phyloP scores from a whole-genome alignment of 1,139 yeast species.

The Geotrichum australiense region DNA sequence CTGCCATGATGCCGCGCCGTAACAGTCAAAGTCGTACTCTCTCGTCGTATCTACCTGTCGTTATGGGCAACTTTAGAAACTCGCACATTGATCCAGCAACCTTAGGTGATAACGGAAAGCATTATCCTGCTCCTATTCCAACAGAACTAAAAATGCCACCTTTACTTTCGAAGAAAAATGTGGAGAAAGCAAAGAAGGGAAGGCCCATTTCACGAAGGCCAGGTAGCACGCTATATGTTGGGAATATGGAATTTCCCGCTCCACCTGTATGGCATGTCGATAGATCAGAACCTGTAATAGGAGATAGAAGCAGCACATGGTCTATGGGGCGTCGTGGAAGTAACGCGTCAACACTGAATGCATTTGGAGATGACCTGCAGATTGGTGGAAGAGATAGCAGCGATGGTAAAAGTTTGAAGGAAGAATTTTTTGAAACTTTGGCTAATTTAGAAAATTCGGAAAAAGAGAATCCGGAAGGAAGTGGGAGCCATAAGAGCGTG shows the following conservation, averaged over 20 bases:
- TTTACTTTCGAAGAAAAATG: slow-evolving; percentile 23
- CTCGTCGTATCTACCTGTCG: slow-evolving; percentile 3
- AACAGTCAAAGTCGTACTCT: slow-evolving; percentile 9
- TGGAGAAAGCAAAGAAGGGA: slow-evolving; percentile 7
- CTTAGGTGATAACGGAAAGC: slow-evolving; percentile 10
- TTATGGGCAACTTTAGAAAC: slow-evolving; percentile 4
- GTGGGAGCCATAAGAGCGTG: slow-evolving; percentile 9
- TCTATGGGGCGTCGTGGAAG: slow-evolving; percentile 5
- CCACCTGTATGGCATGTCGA: slow-evolving; percentile 19
- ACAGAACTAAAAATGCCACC: slow-evolving; percentile 26
- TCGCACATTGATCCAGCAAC: slow-evolving; percentile 12
- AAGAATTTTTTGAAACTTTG: slow-evolving; percentile 10
- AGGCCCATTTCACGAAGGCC: slow-evolving; percentile 8
- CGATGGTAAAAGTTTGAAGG: background rate
- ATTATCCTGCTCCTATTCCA: slow-evolving; percentile 35
- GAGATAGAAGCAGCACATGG: slow-evolving; percentile 7
- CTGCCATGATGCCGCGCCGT: slow-evolving; percentile 10
- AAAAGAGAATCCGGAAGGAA: slow-evolving; percentile 11
- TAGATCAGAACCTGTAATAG: slow-evolving; percentile 3
- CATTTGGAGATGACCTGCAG: background rate
- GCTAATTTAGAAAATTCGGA: slow-evolving; percentile 4
- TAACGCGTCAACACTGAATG: slow-evolving; percentile 11
- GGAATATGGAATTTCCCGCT: slow-evolving; percentile 16
- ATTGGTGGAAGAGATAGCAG: background rate
- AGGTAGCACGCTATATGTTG: slow-evolving; percentile 7